These are phyloP conservation scores for Cadophora malorum DNA, from an alignment of 2,329 filamentous ascomycete genomes.

Conservation along the genomic window DNA sequence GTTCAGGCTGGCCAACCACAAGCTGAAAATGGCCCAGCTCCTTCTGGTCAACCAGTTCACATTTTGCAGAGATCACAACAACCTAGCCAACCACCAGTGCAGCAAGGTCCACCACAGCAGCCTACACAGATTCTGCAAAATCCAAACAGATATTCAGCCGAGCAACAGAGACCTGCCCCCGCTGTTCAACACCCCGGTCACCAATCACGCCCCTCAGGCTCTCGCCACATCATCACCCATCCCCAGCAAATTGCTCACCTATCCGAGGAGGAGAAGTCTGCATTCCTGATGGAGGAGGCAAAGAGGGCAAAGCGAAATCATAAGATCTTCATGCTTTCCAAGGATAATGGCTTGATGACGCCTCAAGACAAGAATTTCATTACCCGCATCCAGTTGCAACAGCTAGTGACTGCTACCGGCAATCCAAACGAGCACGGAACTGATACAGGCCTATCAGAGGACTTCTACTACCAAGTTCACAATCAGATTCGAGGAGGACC, in stretches of 20 bases:
- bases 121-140: constrained; percentile 83
- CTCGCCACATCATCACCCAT: constrained; percentile 65
- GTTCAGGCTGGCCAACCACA: constrained; percentile 39
- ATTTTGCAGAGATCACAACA: constrained; percentile 42
- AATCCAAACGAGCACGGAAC: constrained; percentile 80
- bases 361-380: constrained; percentile 99
- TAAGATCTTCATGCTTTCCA: constrained; percentile 92
- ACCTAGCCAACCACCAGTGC: constrained; percentile 44
- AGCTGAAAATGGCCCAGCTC: constrained; percentile 34
- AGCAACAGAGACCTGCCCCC: constrained; percentile 50
- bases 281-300: constrained; percentile 88
- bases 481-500: constrained; percentile 91
- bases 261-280: constrained; percentile 82
- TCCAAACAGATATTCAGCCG: constrained; percentile 67
- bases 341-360: constrained; percentile 97
- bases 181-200: constrained; percentile 45
- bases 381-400: constrained; percentile 95
- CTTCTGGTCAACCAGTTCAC: constrained; percentile 38
- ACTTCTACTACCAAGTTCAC: constrained; percentile 99
- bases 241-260: constrained; percentile 78
- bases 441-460: constrained; percentile 83
- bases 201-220: constrained; percentile 47
- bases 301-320: constrained; percentile 97
- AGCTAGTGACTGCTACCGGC: constrained; percentile 90
- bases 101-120: constrained; percentile 55